A percentile compares a stretch with the other conserved stretches of the same genome.
Conservation (phyloP, 2,329 filamentous ascomycete genomes). For the Scytalidium sp. region DNA sequence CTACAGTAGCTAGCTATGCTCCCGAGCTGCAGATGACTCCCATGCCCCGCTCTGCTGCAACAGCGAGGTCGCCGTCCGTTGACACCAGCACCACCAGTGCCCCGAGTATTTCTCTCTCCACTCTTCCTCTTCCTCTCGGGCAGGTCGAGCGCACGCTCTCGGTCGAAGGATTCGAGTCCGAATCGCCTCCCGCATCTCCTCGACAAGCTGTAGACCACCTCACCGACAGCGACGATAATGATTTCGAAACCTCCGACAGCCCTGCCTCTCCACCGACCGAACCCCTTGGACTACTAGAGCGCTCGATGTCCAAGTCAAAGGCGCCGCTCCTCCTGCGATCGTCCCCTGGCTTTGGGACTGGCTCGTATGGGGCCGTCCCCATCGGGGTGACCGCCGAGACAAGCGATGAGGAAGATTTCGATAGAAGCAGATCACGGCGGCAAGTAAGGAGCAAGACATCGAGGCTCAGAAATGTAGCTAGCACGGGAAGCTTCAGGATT, state of each 20-base stretch:
- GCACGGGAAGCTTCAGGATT: constrained; percentile 8
- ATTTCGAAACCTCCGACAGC: constrained; percentile 6
- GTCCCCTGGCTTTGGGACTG: constrained; percentile 57
- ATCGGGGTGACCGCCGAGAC: constrained; percentile 36
- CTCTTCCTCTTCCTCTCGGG: background rate
- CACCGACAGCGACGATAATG: constrained; percentile 12
- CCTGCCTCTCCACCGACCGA: constrained; percentile 7
- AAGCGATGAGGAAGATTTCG: constrained; percentile 27
- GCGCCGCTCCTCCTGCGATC: constrained; percentile 57
- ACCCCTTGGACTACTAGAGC: constrained; percentile 15
- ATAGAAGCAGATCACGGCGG: constrained; percentile 15
- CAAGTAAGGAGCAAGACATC: constrained; percentile 22
- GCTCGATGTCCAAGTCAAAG: constrained; percentile 35
- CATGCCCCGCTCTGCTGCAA: constrained; percentile 7
- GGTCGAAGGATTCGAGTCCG: constrained; percentile 22
- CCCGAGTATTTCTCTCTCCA: background rate
- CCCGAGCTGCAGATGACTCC: constrained; percentile 7
- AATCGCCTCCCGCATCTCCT: constrained; percentile 22
- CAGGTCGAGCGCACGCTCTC: constrained; percentile 6
- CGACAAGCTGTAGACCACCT: constrained; percentile 17
- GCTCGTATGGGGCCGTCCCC: constrained; percentile 58
- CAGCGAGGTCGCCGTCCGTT: background rate
- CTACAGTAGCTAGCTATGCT: constrained; percentile 1
- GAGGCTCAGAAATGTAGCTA: constrained; percentile 21
- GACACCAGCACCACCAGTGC: background rate